phyloP scores from a whole-genome alignment of 306 rosid genomes.

The Dryas drummondii region DNA sequence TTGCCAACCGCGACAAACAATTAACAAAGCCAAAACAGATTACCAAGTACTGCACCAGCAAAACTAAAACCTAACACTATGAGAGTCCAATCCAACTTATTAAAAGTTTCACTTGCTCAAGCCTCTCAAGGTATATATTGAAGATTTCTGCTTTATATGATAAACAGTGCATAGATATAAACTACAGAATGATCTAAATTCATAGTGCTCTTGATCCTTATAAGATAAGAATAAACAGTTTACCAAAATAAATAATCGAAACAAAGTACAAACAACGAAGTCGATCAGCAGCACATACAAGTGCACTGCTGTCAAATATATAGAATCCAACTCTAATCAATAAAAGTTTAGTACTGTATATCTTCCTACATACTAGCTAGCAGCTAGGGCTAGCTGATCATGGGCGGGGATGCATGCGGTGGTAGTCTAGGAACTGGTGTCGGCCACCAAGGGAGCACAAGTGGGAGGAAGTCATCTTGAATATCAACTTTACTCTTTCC shows the following conservation, averaged over 20 bases:
- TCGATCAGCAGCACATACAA: no score
- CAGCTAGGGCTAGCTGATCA: no score
- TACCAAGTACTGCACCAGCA: neutral
- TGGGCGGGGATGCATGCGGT: neutral
- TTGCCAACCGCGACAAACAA: no score
- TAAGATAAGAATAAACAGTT: no score
- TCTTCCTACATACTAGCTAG: no score
- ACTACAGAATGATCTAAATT: neutral
- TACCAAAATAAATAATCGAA: no score
- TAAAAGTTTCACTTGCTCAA: neutral
- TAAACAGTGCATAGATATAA: neutral
- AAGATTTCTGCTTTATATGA: neutral
- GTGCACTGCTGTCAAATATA: no score
- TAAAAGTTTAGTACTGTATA: no score
- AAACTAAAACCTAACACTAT: neutral
- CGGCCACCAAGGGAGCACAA: neutral
- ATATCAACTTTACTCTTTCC: no score
- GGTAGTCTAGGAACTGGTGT: neutral
- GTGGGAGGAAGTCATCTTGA: neutral
- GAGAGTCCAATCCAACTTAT: neutral
- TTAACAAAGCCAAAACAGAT: no score
- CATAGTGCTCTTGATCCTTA: neutral
- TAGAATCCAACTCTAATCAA: no score
- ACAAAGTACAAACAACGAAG: no score
- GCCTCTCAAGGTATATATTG: neutral